These are phyloP conservation scores for Aspergillus ostianus DNA, from an alignment of 495 filamentous ascomycete genomes.

Conservation along the genomic window DNA sequence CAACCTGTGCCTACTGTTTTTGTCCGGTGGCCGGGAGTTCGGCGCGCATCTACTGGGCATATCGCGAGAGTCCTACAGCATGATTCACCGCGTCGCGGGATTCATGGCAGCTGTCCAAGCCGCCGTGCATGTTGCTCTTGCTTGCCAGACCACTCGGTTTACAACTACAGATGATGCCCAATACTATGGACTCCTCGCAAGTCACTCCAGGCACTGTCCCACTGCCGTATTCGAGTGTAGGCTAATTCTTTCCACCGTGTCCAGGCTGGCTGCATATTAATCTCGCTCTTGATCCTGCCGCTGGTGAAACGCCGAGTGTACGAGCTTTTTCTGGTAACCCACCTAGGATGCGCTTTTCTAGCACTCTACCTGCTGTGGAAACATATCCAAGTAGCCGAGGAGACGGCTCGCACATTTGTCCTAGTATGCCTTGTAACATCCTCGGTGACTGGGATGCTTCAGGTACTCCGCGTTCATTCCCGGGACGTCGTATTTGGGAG, in stretches of 20 bases:
- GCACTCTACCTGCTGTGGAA: slow-evolving; percentile 13
- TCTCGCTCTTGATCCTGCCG: slow-evolving; percentile 19
- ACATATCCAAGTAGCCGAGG: slow-evolving; percentile 5
- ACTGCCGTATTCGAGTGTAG: not conserved
- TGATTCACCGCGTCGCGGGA: slow-evolving; percentile 22
- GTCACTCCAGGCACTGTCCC: slow-evolving; percentile 1
- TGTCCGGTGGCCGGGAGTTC: slow-evolving; percentile 19
- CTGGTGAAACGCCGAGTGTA: slow-evolving; percentile 21
- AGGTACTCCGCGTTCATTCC: slow-evolving; percentile 14
- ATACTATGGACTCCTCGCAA: slow-evolving; percentile 19
- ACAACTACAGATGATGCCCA: slow-evolving; percentile 10
- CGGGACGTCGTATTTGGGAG: slow-evolving; percentile 17
- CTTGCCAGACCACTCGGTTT: slow-evolving; percentile 4
- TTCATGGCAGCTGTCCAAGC: slow-evolving; percentile 20
- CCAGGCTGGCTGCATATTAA: slow-evolving; percentile 16
- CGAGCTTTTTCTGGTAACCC: slow-evolving; percentile 21
- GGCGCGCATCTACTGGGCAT: slow-evolving; percentile 21
- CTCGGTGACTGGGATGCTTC: slow-evolving; percentile 6
- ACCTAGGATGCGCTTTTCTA: slow-evolving; percentile 18
- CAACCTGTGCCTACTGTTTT: slow-evolving; percentile 13
- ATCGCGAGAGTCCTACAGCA: slow-evolving; percentile 24
- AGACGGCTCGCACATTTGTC: slow-evolving; percentile 1
- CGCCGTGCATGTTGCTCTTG: slow-evolving; percentile 13
- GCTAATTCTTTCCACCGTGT: slow-evolving; percentile 1
- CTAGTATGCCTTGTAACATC: slow-evolving; percentile 7